A percentile compares a stretch with the other conserved stretches of the same genome.
Conservation (phyloP, 352 stramenopile species). For the Globisporangium perplexum region DNA sequence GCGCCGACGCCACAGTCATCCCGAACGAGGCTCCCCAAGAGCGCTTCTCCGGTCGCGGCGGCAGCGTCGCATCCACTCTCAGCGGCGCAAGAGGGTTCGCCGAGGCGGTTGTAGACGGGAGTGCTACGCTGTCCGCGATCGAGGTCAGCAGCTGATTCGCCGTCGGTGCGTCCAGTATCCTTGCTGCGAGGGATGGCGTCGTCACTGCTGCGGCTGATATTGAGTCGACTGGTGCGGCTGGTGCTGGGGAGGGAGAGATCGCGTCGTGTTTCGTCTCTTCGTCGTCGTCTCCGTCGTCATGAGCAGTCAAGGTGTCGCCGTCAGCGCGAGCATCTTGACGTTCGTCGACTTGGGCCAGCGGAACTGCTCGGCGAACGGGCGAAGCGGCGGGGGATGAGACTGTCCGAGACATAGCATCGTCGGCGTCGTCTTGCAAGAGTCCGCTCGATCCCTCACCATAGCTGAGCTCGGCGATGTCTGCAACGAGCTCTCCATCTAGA, state of each 20-base stretch:
- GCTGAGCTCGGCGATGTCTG: background rate
- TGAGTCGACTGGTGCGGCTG: background rate
- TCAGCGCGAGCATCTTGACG: background rate
- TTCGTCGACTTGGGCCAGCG: background rate
- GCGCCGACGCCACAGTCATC: background rate
- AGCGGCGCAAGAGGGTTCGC: background rate
- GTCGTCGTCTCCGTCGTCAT: background rate
- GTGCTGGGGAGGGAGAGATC: background rate
- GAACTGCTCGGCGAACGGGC: background rate
- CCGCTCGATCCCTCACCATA: background rate
- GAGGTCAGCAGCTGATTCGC: background rate
- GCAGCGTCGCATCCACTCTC: background rate
- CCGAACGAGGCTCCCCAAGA: conserved; percentile 14
- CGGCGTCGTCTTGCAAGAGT: background rate
- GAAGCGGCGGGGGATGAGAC: background rate
- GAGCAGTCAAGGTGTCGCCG: no score
- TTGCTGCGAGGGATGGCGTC: background rate
- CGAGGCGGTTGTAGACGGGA: background rate
- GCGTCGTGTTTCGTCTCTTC: background rate
- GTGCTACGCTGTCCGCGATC: background rate
- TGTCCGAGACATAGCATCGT: background rate
- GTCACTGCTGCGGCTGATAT: no score
- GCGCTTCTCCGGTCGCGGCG: conserved; percentile 3
- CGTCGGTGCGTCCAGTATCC: background rate
- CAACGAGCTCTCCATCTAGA: background rate